Evolutionary conservation across 352 stramenopile species (phyloP), one percentile per base, ranked within the genome.

Genomic region (Phytopythium kandeliae): DNA sequence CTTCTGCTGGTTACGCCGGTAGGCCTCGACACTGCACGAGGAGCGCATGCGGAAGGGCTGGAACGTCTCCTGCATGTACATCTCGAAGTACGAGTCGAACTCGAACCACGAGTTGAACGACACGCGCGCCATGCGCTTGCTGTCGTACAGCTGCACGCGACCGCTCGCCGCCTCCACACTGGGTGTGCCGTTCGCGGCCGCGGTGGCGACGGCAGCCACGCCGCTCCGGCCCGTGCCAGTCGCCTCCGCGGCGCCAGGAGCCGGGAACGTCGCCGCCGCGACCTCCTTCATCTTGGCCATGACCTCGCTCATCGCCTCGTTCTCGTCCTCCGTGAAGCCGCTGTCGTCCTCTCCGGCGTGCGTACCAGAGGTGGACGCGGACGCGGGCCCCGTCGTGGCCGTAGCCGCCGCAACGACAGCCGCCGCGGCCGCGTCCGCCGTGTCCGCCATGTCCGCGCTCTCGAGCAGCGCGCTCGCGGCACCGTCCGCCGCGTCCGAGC

Each of bases 61-160:
- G 70, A 81, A 92, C 51, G 81, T 92, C 41, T 92, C 81, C 53
- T 89, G 76, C 81, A 92, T 92, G 74, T 92, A 92, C 68, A 86
- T 68, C 55, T 92, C 81, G 69, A 92, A 92, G 63, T 89, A 92
- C 67, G 76, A 62, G 54, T 92, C 81, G 34, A 92, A 92, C 51
- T 92, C 81, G 58, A 88, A 89, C 81, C 81, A 92, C 65, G 81
- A 89, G 60, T 84, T 87, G 66, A 92, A 92, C 47, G 78, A 89
- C 58, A 92, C 78, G 56, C 81, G 78, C 42, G 68, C 71, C 81
- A 92, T 92, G 52, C 81, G 78, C 58, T 89, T 88, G 73, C 81
- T 86, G 47, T 89, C 76, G 56, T 79, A 87, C 33, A 84, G 65
- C 58, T 84, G 69, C 61, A 77, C 57, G 46, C 76, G 68, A 46